These are phyloP conservation scores for Waitea zeae DNA, from an alignment of 1,284 basidiomycete species.

Conservation along the genomic window DNA sequence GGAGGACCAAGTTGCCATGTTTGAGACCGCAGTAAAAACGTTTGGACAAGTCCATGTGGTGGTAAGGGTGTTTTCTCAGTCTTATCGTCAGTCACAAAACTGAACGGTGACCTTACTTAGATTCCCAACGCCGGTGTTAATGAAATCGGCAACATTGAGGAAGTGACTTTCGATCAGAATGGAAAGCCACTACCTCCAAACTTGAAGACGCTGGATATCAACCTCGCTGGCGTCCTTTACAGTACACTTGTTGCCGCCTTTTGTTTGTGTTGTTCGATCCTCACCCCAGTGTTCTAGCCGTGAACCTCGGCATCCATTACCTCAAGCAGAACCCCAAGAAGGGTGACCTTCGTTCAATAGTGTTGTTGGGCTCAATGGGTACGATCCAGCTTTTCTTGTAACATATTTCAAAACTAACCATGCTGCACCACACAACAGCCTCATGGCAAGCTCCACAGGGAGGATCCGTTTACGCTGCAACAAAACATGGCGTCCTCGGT, in stretches of 20 bases:
- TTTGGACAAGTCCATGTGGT: constrained; percentile 11
- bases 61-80: constrained; percentile 1
- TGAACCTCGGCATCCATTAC: constrained; percentile 12
- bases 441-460: constrained; percentile 29
- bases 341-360: constrained; percentile 9
- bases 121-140: constrained; percentile 15
- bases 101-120: constrained; percentile 2
- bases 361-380: constrained; percentile 14
- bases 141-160: constrained; percentile 7
- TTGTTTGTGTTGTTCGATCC: not conserved
- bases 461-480: constrained; percentile 27
- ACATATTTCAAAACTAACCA: too few species aligned
- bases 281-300: constrained; percentile 6
- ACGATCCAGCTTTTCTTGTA: too few species aligned
- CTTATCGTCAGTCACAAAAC: constrained; percentile 1
- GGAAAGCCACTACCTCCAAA: constrained; percentile 11
- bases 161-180: constrained; percentile 3
- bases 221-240: constrained; percentile 15
- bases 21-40: constrained; percentile 10
- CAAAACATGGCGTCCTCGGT: constrained; percentile 36
- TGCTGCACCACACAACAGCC: too few species aligned
- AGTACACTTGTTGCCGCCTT: constrained; percentile 9
- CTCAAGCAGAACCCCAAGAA: constrained; percentile 8
- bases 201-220: constrained; percentile 14
- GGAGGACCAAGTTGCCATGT: constrained; percentile 16